Conservation (phyloP, 331 rosid species). For the Saraca asoca region DNA sequence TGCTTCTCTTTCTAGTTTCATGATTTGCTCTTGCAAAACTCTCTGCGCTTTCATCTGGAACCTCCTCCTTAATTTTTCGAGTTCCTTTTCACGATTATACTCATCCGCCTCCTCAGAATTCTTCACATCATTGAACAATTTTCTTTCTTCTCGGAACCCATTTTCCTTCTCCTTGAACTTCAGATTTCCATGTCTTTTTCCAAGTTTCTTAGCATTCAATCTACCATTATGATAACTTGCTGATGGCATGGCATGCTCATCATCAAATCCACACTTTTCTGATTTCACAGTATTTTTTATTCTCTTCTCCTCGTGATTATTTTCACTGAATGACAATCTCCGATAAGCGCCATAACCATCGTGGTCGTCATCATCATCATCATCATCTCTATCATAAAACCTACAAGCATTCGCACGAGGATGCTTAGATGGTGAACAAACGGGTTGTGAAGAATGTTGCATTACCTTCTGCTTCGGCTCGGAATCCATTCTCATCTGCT, state of each 20-base stretch:
- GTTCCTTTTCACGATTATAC: constrained; percentile 41
- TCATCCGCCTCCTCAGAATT: constrained; percentile 24
- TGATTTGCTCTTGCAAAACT: constrained; percentile 37
- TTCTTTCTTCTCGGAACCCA: constrained; percentile 35
- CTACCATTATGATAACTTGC: constrained; percentile 30
- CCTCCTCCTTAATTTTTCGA: constrained; percentile 46
- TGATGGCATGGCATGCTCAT: constrained; percentile 40
- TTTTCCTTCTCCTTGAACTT: constrained; percentile 42
- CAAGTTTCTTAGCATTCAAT: constrained; percentile 27
- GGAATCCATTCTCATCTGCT: constrained; percentile 50
- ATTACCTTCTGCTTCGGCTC: constrained; percentile 51
- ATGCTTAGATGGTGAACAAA: constrained; percentile 35
- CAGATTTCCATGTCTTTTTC: constrained; percentile 40
- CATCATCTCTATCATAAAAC: constrained; percentile 55
- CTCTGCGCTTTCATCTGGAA: constrained; percentile 37
- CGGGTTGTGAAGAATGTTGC: constrained; percentile 35
- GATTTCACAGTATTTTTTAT: constrained; percentile 37
- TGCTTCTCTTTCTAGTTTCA: constrained; percentile 41
- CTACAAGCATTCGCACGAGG: constrained; percentile 38
- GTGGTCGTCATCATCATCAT: constrained; percentile 21
- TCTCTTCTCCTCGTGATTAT: constrained; percentile 43
- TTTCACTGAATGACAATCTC: constrained; percentile 79
- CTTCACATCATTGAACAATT: constrained; percentile 33
- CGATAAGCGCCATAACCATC: constrained; percentile 53
- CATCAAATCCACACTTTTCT: constrained; percentile 38